Evolutionary conservation across 176 grass and related monocot species (phyloP), one percentile per base, ranked within the genome.

Genomic region (Eleusine indica): DNA sequence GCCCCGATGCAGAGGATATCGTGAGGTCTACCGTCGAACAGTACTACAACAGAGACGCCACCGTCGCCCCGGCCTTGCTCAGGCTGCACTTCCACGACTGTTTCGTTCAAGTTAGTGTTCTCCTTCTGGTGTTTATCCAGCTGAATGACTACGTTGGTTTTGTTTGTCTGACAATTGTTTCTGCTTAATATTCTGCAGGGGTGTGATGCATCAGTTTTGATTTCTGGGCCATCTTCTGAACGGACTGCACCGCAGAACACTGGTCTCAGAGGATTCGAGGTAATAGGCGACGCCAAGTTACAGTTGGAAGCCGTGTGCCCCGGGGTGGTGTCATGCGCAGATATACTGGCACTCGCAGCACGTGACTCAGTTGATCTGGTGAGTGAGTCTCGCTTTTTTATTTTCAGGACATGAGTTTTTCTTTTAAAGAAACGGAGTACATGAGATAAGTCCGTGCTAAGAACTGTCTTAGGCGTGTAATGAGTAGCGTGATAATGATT

Each of bases 81-180:
- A 87, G 92, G 78, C 86, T 97, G 12, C 95, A 97, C 73, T 97
- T 97, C 72, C 94, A 97, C 14, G 92, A 97, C 75, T 97, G 94
- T 39, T 97, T 97, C 53, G 88, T 97, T 81, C 95, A 92, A 74
- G 95, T 94, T 42, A 49, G 62, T 61, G 8, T 10, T 62, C 22
- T 62, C 9, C n/a, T 11, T 62, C 21, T 28, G 2, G 25, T 25
- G 58, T 62, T 62, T 22, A 28, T 11, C 11, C 22, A 25, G 22
- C 7, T 64, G 10, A 29, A 25, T 14, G 8, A 4, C 1, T 12
- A 30, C 32, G 25, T 64, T 2, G 15, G 4, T 39, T n/a, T 19
- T 21, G 4, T 16, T 22, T 68, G 49, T 13, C 49, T 88, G 62
- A 85, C 15, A 6, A 22, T 30, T 58, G 40, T 69, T 41, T 89